Conservation (phyloP, 2,329 filamentous ascomycete species). For the Xylaria sp. region DNA sequence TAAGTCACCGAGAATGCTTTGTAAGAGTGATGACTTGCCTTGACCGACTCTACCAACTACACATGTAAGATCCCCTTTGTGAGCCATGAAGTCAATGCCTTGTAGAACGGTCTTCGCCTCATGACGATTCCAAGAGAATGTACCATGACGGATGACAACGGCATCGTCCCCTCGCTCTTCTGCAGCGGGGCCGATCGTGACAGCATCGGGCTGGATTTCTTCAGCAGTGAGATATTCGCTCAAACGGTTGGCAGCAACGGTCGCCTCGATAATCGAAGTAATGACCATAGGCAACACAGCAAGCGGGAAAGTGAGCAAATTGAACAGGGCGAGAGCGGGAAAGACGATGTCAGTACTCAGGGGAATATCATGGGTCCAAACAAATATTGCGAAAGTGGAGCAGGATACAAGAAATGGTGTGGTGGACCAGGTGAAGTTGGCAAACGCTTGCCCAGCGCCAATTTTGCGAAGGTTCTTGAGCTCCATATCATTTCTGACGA, state of each 20-base stretch:
- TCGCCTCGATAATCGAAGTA: constrained; percentile 92
- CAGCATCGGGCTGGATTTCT: constrained; percentile 87
- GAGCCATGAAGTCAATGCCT: constrained; percentile 87
- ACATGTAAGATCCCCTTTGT: constrained; percentile 93
- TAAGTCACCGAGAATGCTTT: constrained; percentile 87
- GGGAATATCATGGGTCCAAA: constrained; percentile 81
- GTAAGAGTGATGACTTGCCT: constrained; percentile 93
- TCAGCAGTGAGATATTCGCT: constrained; percentile 87
- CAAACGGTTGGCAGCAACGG: constrained; percentile 88
- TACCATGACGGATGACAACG: constrained; percentile 82
- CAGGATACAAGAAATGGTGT: constrained; percentile 98
- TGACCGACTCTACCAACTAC: constrained; percentile 93
- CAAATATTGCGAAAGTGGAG: constrained; percentile 94
- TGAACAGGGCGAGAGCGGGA: constrained; percentile 90
- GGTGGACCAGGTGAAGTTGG: constrained; percentile 98
- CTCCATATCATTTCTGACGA: constrained; percentile 94
- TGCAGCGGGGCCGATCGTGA: constrained; percentile 74
- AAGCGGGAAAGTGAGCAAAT: constrained; percentile 93
- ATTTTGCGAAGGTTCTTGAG: constrained; percentile 96
- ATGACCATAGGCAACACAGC: constrained; percentile 98
- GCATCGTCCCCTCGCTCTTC: constrained; percentile 85
- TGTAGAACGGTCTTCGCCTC: constrained; percentile 76
- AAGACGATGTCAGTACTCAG: constrained; percentile 96
- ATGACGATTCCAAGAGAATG: constrained; percentile 94
- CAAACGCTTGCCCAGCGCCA: constrained; percentile 89